Conservation (phyloP, 2,329 filamentous ascomycete genomes). For the Verticillium klebahnii region DNA sequence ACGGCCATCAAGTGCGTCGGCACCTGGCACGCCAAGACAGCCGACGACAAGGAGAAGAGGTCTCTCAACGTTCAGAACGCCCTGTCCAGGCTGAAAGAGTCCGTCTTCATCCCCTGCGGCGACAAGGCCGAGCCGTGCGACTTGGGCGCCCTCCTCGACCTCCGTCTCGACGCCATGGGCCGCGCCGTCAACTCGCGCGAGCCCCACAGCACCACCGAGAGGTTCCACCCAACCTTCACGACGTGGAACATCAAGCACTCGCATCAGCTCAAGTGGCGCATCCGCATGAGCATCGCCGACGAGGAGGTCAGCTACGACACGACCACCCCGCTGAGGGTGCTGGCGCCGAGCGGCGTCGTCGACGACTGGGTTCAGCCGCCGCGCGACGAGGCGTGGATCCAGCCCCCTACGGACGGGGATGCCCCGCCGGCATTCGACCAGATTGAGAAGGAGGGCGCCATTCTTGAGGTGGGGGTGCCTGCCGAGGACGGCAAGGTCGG, state of each 20-base stretch:
- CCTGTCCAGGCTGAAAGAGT: background rate
- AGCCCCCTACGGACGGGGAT: background rate
- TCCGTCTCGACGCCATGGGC: background rate
- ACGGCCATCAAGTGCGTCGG: slow-evolving; percentile 13
- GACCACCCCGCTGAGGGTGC: background rate
- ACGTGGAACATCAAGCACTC: slow-evolving; percentile 2
- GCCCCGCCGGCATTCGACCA: slow-evolving; percentile 1
- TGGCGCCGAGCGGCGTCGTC: background rate
- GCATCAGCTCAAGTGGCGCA: background rate
- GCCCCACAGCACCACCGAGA: background rate
- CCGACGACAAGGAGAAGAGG: background rate
- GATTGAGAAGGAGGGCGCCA: background rate
- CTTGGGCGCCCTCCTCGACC: background rate
- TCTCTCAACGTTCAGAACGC: background rate
- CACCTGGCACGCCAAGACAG: background rate
- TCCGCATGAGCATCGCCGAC: background rate
- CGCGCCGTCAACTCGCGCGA: background rate
- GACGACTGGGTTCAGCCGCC: background rate
- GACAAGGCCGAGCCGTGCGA: background rate
- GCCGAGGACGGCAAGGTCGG: background rate
- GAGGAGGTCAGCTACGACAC: background rate
- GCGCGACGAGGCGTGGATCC: slow-evolving; percentile 2
- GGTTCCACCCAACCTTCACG: background rate
- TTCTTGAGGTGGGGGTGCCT: background rate
- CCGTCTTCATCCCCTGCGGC: background rate